Evolutionary conservation across 345 rosid genomes (phyloP), one percentile per base, ranked within the genome.

Genomic region (Ceriops decandra): DNA sequence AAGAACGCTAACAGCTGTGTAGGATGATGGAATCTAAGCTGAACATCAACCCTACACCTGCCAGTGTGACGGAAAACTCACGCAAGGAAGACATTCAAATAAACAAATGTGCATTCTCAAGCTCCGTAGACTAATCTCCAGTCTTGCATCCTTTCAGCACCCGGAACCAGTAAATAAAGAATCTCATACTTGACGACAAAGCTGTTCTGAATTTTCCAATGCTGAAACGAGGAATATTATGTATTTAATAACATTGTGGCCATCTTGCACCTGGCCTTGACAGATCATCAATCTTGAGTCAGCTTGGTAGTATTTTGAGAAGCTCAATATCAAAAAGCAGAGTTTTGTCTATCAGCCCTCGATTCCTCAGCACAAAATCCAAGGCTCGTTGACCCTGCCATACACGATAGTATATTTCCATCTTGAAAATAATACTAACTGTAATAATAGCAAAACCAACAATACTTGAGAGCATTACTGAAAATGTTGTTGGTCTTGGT

Each of bases 301-400:
- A 74, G 60, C 62, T 82, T n/a, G 76, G 89, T 70, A 91, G 53
- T 30, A 91, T 85, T 74, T 91, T 91, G 62, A 91, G 87, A 74
- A 93, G 98, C 80, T 93, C 97, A 7, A 89, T 88, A 75, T 93
- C 97, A 76, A 93, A 93, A 60, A 91, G 85, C 68, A 91, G 84
- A 53, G 97, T 91, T 88, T 93, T 93, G 82, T 89, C 97, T 73
- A 93, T 91, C 76, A 91, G 81, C 70, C 96, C 97, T 83, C 88
- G 97, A 86, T 91, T 93, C 85, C 74, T 84, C 82, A 93, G 84
- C 74, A 93, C 97, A 87, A 93, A 93, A 81, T 88, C 95, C 74
- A 91, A 81, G 17, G 97, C 98, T 66, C 98, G 81, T 82, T 93
- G 98, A 33, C 97, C 98, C 97, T 93, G 88, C 49, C 13, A 65